Evolutionary conservation across 768 basidiomycete species (phyloP).

Genomic region (Amanita thiersii): DNA sequence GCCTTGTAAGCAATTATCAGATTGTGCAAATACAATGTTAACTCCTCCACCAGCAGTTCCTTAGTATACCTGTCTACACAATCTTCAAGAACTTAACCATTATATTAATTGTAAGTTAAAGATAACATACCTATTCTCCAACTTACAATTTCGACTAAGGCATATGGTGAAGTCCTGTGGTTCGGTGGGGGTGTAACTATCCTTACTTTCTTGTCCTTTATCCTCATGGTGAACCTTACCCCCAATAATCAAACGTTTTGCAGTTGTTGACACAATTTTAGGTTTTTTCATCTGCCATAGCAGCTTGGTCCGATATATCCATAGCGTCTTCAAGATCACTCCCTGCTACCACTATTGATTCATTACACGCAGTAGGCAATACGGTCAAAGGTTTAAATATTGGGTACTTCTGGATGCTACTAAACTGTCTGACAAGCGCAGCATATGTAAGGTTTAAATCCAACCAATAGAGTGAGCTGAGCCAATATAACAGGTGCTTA

Average conservation of each 20-base stretch:
- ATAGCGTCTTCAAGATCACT: constrained; percentile 28
- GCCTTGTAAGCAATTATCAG: constrained; percentile 54
- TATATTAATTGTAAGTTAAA: constrained; percentile 77
- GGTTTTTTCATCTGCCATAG: constrained; percentile 90
- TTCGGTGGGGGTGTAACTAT: constrained; percentile 86
- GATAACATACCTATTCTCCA: constrained; percentile 1
- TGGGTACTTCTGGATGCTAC: constrained; percentile 95
- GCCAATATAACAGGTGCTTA: constrained; percentile 57
- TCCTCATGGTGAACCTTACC: constrained; percentile 89
- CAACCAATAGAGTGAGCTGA: constrained; percentile 1
- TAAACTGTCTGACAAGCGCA: constrained; percentile 87
- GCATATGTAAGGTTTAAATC: constrained; percentile 59
- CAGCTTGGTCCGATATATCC: constrained; percentile 90
- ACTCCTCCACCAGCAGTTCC: constrained; percentile 67
- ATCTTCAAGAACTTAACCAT: constrained; percentile 99
- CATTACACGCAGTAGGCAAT: constrained; percentile 32
- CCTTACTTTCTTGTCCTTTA: constrained; percentile 82
- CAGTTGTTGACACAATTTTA: constrained; percentile 18
- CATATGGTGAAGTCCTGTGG: constrained; percentile 97
- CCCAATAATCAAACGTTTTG: background rate
- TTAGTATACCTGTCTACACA: constrained; percentile 95
- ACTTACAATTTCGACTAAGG: constrained; percentile 34
- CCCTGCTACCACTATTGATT: constrained; percentile 25
- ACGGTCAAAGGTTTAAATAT: constrained; percentile 50
- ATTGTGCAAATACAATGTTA: constrained; percentile 1